Evolutionary conservation across 1,284 basidiomycete genomes (phyloP).

Genomic region (Fomes fomentarius): DNA sequence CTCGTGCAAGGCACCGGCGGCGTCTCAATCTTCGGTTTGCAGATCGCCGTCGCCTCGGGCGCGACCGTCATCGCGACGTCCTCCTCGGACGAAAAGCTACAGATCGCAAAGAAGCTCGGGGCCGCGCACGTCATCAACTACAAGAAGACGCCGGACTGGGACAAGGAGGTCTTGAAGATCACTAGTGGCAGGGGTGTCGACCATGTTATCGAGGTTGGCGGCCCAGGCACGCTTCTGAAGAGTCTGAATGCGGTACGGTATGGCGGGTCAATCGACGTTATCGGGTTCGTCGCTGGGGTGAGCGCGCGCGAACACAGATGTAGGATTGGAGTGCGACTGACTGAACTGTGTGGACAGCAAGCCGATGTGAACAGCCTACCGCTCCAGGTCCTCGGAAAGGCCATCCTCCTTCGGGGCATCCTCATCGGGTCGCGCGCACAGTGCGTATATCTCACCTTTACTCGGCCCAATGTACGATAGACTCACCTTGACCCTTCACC

Average conservation of each 20-base stretch:
- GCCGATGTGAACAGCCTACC: neutral
- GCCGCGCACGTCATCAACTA: slow-evolving; percentile 43
- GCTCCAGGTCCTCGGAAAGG: neutral
- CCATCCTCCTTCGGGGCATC: neutral
- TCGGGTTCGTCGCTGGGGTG: slow-evolving; percentile 41
- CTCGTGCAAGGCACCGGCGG: slow-evolving; percentile 43
- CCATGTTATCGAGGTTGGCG: slow-evolving; percentile 47
- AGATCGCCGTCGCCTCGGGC: slow-evolving; percentile 42
- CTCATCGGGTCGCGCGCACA: neutral
- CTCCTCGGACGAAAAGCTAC: slow-evolving; percentile 46
- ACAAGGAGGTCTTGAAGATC: slow-evolving; percentile 36
- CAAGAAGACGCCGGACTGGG: slow-evolving; percentile 45
- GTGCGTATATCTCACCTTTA: neutral
- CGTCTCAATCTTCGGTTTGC: slow-evolving; percentile 39
- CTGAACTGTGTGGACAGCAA: neutral
- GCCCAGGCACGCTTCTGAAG: slow-evolving; percentile 43
- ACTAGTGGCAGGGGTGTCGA: slow-evolving; percentile 46
- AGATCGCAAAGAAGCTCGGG: slow-evolving; percentile 35
- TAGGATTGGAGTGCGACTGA: too few species aligned
- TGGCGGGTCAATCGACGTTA: slow-evolving; percentile 42
- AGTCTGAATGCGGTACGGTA: slow-evolving; percentile 37
- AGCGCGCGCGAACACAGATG: neutral
- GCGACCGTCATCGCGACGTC: slow-evolving; percentile 47
- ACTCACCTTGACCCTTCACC: neutral
- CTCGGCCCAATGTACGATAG: neutral